These are phyloP conservation scores for Clavaria fumosa DNA, from an alignment of 768 basidiomycete species.

Conservation along the genomic window DNA sequence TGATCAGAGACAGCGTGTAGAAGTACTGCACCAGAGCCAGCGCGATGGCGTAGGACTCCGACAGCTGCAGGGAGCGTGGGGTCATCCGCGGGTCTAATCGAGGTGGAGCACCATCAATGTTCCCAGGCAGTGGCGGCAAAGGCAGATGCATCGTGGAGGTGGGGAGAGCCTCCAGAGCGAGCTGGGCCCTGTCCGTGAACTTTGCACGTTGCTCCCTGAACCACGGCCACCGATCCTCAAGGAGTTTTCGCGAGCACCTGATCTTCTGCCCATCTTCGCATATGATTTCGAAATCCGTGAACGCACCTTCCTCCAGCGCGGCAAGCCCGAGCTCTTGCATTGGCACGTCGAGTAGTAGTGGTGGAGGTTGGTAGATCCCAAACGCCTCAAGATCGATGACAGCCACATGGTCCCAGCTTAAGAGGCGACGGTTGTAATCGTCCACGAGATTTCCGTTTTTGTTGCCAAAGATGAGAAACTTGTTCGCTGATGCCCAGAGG, in stretches of 20 bases:
- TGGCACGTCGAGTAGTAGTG: slow-evolving; percentile 42
- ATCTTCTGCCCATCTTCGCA: slow-evolving; percentile 84
- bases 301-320: slow-evolving; percentile 61
- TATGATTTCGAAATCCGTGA: slow-evolving; percentile 86
- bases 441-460: slow-evolving; percentile 75
- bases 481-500: slow-evolving; percentile 71
- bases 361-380: slow-evolving; percentile 86
- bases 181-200: slow-evolving; percentile 42
- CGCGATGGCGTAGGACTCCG: slow-evolving; percentile 81
- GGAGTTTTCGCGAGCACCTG: slow-evolving; percentile 63
- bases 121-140: slow-evolving; percentile 45
- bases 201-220: slow-evolving; percentile 57
- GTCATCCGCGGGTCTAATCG: slow-evolving; percentile 69
- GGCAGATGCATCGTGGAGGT: slow-evolving; percentile 44
- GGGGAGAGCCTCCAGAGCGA: slow-evolving; percentile 43
- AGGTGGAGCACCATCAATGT: slow-evolving; percentile 29
- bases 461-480: slow-evolving; percentile 86
- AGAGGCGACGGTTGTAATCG: slow-evolving; percentile 80
- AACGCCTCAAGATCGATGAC: slow-evolving; percentile 88
- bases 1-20: slow-evolving; percentile 74
- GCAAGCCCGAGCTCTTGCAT: slow-evolving; percentile 80
- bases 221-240: slow-evolving; percentile 94
- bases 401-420: slow-evolving; percentile 87
- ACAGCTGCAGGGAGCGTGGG: slow-evolving; percentile 63
- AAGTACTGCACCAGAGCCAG: slow-evolving; percentile 89